Evolutionary conservation across 2,329 filamentous ascomycete species (phyloP).

Genomic region (Chaetomium sp.): DNA sequence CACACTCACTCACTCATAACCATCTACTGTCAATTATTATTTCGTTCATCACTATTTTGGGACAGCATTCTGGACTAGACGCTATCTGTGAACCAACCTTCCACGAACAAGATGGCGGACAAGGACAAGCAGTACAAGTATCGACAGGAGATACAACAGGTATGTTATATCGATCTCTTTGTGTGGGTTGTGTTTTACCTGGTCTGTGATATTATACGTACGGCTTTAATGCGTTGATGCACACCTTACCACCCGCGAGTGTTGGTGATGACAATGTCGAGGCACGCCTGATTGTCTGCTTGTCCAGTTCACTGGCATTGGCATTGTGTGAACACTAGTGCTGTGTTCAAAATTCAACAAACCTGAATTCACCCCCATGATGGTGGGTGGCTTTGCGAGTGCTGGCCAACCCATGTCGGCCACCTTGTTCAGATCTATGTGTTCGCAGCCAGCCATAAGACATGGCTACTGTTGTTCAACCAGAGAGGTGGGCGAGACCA

Average conservation of each 20-base stretch:
- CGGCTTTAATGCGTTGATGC: not conserved
- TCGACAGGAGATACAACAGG: conserved; percentile 97
- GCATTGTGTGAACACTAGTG: not conserved
- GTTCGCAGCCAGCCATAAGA: not conserved
- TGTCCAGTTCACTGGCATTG: not conserved
- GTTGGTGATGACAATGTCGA: not conserved
- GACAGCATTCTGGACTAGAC: not conserved
- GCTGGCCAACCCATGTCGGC: not conserved
- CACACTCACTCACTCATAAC: not conserved
- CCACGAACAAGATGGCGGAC: conserved; percentile 64
- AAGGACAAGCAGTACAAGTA: conserved; percentile 76
- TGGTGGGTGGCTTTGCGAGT: not conserved
- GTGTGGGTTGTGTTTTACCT: not conserved
- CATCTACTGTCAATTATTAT: not conserved
- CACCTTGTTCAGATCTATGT: not conserved
- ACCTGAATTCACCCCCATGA: not conserved
- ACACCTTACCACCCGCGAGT: not conserved
- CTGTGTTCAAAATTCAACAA: too few relatives aligned
- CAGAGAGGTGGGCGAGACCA: not conserved
- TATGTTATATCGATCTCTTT: conserved; percentile 47
- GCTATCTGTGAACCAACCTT: not conserved
- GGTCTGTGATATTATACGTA: not conserved
- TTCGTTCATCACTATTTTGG: not conserved
- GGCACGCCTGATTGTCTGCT: not conserved
- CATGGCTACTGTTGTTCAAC: not conserved